Conservation (phyloP, 306 rosid species). For the Mimosa bimucronata region DNA sequence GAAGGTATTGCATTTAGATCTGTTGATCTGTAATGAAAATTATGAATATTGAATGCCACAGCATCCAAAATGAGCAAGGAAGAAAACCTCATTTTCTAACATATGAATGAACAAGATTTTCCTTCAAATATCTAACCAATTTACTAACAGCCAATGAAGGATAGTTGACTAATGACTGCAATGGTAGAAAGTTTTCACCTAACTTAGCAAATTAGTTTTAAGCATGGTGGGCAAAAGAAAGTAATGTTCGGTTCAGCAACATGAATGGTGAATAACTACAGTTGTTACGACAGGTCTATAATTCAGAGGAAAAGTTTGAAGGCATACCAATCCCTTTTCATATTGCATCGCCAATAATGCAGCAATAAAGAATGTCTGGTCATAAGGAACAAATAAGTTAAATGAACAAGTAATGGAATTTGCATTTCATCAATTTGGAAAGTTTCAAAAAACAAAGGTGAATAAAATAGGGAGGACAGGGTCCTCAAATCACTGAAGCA, state of each 20-base stretch:
- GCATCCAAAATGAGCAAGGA: slow-evolving; percentile 14
- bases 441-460: not conserved
- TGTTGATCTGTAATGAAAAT: slow-evolving; percentile 1
- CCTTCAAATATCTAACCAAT: not conserved
- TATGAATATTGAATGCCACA: not conserved
- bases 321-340: slow-evolving; percentile 81
- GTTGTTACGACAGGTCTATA: not conserved
- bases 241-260: not conserved
- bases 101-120: not conserved
- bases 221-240: not conserved
- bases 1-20: slow-evolving; percentile 7
- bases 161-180: not conserved
- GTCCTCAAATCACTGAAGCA: not conserved
- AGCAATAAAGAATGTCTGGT: slow-evolving; percentile 97
- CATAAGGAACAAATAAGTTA: slow-evolving; percentile 30
- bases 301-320: slow-evolving; percentile 17
- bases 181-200: not conserved
- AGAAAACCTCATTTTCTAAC: not conserved
- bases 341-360: slow-evolving; percentile 99
- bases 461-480: not conserved
- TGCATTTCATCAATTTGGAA: not conserved
- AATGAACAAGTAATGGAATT: slow-evolving; percentile 9
- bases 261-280: not conserved
- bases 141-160: not conserved
- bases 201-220: slow-evolving; percentile 2